A percentile compares a stretch with the other conserved stretches of the same genome.
Conservation (phyloP, 2,329 filamentous ascomycete species). For the Aphanocladium album region DNA sequence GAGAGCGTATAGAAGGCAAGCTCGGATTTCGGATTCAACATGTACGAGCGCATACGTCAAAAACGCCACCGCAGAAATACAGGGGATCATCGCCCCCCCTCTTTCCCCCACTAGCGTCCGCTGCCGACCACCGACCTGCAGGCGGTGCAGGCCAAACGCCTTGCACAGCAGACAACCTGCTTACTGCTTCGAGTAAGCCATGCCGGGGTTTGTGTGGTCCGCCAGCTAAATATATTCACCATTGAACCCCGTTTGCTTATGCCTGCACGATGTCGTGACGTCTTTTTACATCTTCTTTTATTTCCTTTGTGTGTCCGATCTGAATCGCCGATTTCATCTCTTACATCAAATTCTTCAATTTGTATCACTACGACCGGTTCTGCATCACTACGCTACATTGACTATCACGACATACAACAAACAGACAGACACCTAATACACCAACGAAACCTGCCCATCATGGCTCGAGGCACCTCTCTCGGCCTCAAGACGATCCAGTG, state of each 20-base stretch:
- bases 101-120: too few species aligned
- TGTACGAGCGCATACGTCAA: not conserved
- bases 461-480: conserved; percentile 24
- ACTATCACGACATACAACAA: not conserved
- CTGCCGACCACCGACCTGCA: not conserved
- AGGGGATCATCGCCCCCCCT: not conserved
- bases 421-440: not conserved
- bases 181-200: conserved; percentile 7
- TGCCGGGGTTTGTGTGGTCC: not conserved
- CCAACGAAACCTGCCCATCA: not conserved
- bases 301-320: not conserved
- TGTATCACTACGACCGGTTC: not conserved
- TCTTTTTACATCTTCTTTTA: not conserved
- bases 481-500: conserved; percentile 66
- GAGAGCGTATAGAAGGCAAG: not conserved
- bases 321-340: not conserved
- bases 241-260: not conserved
- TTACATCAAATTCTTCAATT: not conserved
- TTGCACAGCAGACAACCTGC: not conserved
- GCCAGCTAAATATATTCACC: not conserved
- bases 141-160: not conserved
- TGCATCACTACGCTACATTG: not conserved
- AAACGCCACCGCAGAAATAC: not conserved
- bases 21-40: not conserved
- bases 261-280: not conserved